phyloP scores from a whole-genome alignment of 768 basidiomycete species.

The Pleurotus cornucopiae region DNA sequence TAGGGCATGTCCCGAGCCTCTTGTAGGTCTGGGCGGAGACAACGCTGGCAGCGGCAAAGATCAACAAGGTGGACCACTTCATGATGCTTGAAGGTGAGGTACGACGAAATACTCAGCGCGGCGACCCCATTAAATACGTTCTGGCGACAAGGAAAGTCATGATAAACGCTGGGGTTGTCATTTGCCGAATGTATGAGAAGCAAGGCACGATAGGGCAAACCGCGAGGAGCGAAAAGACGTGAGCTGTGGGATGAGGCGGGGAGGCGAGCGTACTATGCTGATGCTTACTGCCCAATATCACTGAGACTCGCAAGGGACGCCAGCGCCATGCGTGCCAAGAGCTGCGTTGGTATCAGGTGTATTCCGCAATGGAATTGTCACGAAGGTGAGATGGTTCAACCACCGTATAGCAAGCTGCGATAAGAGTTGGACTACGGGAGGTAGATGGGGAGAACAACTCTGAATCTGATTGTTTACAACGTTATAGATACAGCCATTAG shows the following conservation, averaged over 20 bases:
- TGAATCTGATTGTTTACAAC: no score
- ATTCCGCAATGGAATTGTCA: no score
- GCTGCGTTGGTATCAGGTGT: no score
- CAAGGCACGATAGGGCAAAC: neutral
- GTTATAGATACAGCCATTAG: neutral
- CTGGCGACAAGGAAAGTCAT: neutral
- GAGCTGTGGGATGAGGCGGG: neutral
- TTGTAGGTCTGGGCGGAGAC: slow-evolving; percentile 33
- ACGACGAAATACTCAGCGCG: neutral
- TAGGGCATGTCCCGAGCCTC: slow-evolving; percentile 37
- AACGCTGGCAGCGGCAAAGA: slow-evolving; percentile 16
- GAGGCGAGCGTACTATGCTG: neutral
- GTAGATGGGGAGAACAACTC: no score
- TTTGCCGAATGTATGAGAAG: neutral
- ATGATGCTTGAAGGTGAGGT: neutral
- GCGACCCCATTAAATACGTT: neutral
- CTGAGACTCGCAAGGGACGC: no score
- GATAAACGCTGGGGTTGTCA: slow-evolving; percentile 1
- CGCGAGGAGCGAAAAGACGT: neutral
- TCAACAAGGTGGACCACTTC: slow-evolving; percentile 6
- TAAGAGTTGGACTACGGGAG: no score
- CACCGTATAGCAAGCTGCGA: no score
- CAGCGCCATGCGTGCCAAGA: no score
- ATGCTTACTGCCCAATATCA: neutral
- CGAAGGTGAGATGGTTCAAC: no score